These are phyloP conservation scores for Poronia punctata DNA, from an alignment of 495 filamentous ascomycete species.

Conservation along the genomic window DNA sequence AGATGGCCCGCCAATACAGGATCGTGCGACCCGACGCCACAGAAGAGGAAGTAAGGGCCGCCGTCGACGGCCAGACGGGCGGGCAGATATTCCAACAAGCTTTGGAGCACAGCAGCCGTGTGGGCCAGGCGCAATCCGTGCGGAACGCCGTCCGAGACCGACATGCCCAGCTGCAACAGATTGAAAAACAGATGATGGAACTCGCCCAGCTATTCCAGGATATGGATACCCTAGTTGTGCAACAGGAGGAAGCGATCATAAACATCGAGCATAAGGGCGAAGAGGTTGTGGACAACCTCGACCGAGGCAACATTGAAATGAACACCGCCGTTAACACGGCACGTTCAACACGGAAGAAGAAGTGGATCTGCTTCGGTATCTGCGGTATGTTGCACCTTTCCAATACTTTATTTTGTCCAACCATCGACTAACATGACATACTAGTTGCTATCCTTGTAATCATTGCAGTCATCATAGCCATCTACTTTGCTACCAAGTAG, in stretches of 20 bases:
- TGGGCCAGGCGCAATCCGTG: conserved; percentile 70
- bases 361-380: conserved; percentile 93
- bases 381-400: conserved; percentile 56
- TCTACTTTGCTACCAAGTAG: conserved; percentile 34
- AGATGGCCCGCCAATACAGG: conserved; percentile 80
- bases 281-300: conserved; percentile 68
- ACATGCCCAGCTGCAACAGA: conserved; percentile 84
- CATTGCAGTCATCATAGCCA: conserved; percentile 43
- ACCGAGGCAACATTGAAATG: conserved; percentile 74
- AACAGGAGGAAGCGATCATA: conserved; percentile 71
- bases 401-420: background rate
- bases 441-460: conserved; percentile 44
- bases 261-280: conserved; percentile 78
- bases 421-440: conserved; percentile 14
- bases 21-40: conserved; percentile 82
- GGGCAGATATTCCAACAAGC: conserved; percentile 77
- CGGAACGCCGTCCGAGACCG: conserved; percentile 71
- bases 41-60: conserved; percentile 71
- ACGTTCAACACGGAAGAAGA: conserved; percentile 78
- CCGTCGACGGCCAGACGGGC: conserved; percentile 60
- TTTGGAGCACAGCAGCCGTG: conserved; percentile 64
- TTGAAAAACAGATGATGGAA: conserved; percentile 81
- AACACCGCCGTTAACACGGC: conserved; percentile 71
- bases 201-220: conserved; percentile 78
- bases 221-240: conserved; percentile 70